Conservation (phyloP, 495 filamentous ascomycete genomes). For the Cryomyces antarcticus region DNA sequence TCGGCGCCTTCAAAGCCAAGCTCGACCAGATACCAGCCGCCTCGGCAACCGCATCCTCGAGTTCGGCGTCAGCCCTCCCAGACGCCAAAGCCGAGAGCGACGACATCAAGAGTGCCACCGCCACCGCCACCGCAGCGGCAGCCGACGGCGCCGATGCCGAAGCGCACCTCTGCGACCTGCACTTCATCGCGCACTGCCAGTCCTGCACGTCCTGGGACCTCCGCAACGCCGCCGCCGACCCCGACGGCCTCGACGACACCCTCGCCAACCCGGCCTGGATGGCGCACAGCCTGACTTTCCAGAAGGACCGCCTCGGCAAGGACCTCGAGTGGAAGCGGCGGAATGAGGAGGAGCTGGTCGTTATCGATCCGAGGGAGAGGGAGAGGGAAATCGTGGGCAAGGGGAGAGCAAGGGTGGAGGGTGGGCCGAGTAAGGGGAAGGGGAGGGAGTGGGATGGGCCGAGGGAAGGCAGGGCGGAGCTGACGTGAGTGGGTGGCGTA, state of each 20-base stretch:
- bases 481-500: too few species aligned
- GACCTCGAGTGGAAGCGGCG: constrained; percentile 77
- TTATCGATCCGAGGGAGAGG: constrained; percentile 86
- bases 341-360: constrained; percentile 73
- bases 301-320: constrained; percentile 78
- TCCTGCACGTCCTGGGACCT: constrained; percentile 68
- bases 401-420: constrained; percentile 13
- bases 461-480: too few species aligned
- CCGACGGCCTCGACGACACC: constrained; percentile 36
- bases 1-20: constrained; percentile 61
- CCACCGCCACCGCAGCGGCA: constrained; percentile 5
- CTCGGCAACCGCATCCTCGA: background rate
- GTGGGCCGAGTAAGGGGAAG: background rate
- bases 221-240: constrained; percentile 18
- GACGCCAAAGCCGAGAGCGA: constrained; percentile 18
- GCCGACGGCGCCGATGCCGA: constrained; percentile 9
- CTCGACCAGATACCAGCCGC: constrained; percentile 38
- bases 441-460: background rate
- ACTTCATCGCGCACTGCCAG: constrained; percentile 64
- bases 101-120: background rate
- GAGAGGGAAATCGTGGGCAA: constrained; percentile 44
- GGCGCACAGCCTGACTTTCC: constrained; percentile 58
- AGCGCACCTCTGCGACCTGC: constrained; percentile 7
- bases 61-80: background rate
- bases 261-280: constrained; percentile 38